Percentiles rank a stretch among this genome's conserved stretches.
These are phyloP conservation scores for Iodosphaeria phyllophila DNA, from an alignment of 2,329 filamentous ascomycete species.

Conservation along the genomic window DNA sequence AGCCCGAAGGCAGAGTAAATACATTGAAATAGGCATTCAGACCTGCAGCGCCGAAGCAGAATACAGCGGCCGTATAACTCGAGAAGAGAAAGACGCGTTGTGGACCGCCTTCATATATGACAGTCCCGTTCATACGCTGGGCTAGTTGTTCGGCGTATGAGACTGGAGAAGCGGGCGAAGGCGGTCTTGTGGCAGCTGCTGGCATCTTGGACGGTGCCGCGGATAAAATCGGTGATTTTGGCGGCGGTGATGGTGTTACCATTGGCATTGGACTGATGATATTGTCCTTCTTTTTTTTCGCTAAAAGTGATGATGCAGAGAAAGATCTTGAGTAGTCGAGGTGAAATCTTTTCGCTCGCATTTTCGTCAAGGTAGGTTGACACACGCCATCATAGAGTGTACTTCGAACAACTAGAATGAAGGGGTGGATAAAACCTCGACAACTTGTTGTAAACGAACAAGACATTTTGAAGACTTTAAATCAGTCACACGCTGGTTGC, in stretches of 20 bases:
- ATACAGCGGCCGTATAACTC: conserved; percentile 34
- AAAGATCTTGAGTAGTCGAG: too few species aligned
- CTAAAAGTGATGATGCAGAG: too few species aligned
- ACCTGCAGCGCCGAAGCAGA: conserved; percentile 30
- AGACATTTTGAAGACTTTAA: neutral
- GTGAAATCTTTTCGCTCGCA: too few species aligned
- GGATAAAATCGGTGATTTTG: neutral
- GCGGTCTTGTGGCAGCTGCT: conserved; percentile 4
- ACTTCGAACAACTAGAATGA: conserved; percentile 10
- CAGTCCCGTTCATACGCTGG: conserved; percentile 31
- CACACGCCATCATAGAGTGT: conserved; percentile 6
- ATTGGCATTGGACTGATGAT: too few species aligned
- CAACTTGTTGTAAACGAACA: conserved; percentile 5
- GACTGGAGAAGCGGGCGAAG: conserved; percentile 16
- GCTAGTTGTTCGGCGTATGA: conserved; percentile 35
- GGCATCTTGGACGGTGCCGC: conserved; percentile 3
- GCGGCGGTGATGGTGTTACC: too few species aligned
- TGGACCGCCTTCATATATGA: conserved; percentile 45
- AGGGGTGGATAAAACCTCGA: conserved; percentile 11
- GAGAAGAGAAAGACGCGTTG: conserved; percentile 43
- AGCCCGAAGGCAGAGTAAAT: conserved; percentile 26
- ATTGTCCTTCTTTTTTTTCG: too few species aligned
- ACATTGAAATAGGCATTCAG: conserved; percentile 31
- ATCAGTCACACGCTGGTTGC: too few species aligned
- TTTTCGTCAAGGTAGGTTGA: too few species aligned